A percentile compares a stretch with the other conserved stretches of the same genome.
These are phyloP conservation scores for Oryza punctata DNA, from an alignment of 176 grass and related monocot genomes.

Conservation along the genomic window DNA sequence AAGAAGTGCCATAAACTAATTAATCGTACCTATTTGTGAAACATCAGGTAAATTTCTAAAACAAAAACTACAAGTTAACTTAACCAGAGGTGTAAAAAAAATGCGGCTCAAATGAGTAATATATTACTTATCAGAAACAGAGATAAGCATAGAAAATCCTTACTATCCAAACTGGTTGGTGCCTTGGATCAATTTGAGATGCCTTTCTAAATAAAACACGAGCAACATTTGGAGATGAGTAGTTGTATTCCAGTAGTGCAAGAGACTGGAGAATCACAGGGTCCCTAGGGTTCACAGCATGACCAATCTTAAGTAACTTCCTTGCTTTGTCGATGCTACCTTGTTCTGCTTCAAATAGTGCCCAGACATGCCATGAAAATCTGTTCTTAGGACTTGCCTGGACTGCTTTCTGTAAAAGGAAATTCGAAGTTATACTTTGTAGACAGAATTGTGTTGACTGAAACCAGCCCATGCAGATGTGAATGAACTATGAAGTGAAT, in stretches of 20 bases:
- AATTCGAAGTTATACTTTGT: slow-evolving; percentile 17
- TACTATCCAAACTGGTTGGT: slow-evolving; percentile 98
- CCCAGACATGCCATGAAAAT: slow-evolving; percentile 99
- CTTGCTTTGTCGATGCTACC: slow-evolving; percentile 74
- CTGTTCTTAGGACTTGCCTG: slow-evolving; percentile 97
- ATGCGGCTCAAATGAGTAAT: not conserved
- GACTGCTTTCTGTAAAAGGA: slow-evolving; percentile 69
- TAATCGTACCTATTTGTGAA: not conserved
- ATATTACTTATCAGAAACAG: not conserved
- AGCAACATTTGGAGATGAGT: slow-evolving; percentile 71
- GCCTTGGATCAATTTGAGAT: slow-evolving; percentile 83
- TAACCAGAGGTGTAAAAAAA: slow-evolving; percentile 1
- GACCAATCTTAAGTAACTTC: slow-evolving; percentile 94
- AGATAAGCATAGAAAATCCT: slow-evolving; percentile 37
- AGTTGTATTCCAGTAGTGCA: slow-evolving; percentile 87
- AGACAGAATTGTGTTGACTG: not conserved
- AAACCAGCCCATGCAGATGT: slow-evolving; percentile 12
- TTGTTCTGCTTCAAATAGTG: slow-evolving; percentile 84
- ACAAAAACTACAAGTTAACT: not conserved
- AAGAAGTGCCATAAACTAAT: not conserved
- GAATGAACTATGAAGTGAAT: not conserved
- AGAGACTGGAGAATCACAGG: slow-evolving; percentile 93
- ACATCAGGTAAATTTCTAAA: not conserved
- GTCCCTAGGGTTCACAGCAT: slow-evolving; percentile 90
- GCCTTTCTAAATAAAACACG: slow-evolving; percentile 87